Conservation (phyloP, 331 rosid species). For the Quercus lobata region DNA sequence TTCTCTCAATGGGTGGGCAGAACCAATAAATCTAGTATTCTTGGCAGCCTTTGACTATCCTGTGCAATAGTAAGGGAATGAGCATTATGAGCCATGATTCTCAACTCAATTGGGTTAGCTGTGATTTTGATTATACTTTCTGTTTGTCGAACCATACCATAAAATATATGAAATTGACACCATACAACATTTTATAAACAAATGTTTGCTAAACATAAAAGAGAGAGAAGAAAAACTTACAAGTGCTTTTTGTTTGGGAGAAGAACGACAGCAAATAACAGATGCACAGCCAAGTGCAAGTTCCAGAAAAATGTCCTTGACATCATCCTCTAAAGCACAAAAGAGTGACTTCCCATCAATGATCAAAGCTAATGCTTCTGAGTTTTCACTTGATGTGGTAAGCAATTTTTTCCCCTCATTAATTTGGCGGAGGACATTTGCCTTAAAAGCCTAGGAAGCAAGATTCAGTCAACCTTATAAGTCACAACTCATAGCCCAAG, state of each 20-base stretch:
- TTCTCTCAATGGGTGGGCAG: not conserved
- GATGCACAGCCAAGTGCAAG: conserved; percentile 95
- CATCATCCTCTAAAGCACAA: conserved; percentile 76
- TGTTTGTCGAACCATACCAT: not conserved
- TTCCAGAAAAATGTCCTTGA: conserved; percentile 74
- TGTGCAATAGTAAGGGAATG: not conserved
- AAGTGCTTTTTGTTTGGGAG: conserved; percentile 98
- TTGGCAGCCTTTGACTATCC: not conserved
- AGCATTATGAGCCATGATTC: not conserved
- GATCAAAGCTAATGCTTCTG: conserved; percentile 80
- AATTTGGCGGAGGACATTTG: conserved; percentile 60
- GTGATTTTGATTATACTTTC: not conserved
- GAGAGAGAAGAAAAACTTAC: conserved; percentile 39
- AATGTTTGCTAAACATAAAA: no score
- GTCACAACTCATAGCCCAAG: not conserved
- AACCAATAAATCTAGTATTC: not conserved
- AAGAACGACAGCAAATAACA: conserved; percentile 96
- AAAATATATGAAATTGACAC: no score
- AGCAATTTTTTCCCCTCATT: conserved; percentile 55
- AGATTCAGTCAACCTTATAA: conserved; percentile 24
- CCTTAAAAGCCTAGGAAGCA: conserved; percentile 66
- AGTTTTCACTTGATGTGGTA: conserved; percentile 25
- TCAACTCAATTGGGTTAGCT: not conserved
- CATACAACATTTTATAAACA: no score
- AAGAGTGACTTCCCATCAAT: conserved; percentile 92